Evolutionary conservation across 371 early-diverging fungal genomes (phyloP).

Genomic region (Catenaria anguillulae): DNA sequence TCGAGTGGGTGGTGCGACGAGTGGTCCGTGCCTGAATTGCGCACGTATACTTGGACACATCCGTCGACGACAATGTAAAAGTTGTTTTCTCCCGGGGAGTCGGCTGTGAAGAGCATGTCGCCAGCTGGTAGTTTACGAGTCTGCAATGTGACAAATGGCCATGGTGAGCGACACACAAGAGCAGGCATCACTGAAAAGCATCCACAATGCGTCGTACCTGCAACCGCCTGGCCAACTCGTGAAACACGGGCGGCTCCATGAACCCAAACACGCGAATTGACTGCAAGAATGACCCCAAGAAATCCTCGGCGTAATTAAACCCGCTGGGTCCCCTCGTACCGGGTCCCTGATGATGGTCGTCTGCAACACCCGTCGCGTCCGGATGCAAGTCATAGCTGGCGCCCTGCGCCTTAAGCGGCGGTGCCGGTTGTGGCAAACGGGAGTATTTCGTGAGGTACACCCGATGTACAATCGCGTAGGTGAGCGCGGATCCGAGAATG

Average conservation of each 20-base stretch:
- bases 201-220: no score
- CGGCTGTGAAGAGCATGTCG: slow-evolving; percentile 58
- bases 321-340: no score
- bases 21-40: slow-evolving; percentile 8
- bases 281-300: slow-evolving; percentile 63
- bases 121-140: slow-evolving; percentile 72
- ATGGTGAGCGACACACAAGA: no score
- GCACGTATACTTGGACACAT: slow-evolving; percentile 62
- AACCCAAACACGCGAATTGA: slow-evolving; percentile 95
- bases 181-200: no score
- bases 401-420: slow-evolving; percentile 16
- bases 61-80: slow-evolving; percentile 95
- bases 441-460: slow-evolving; percentile 61
- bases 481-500: slow-evolving; percentile 20
- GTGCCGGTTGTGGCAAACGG: slow-evolving; percentile 41
- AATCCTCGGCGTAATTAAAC: slow-evolving; percentile 59
- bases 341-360: slow-evolving; percentile 23
- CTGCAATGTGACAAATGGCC: no score
- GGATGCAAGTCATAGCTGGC: slow-evolving; percentile 69
- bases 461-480: slow-evolving; percentile 50
- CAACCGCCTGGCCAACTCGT: slow-evolving; percentile 63
- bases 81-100: slow-evolving; percentile 30
- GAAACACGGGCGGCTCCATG: slow-evolving; percentile 87
- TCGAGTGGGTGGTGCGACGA: neutral
- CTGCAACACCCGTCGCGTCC: slow-evolving; percentile 44